Evolutionary conservation across 1,284 basidiomycete species (phyloP), one percentile per base, ranked within the genome.

Genomic region (Salmacisia buchloeana): DNA sequence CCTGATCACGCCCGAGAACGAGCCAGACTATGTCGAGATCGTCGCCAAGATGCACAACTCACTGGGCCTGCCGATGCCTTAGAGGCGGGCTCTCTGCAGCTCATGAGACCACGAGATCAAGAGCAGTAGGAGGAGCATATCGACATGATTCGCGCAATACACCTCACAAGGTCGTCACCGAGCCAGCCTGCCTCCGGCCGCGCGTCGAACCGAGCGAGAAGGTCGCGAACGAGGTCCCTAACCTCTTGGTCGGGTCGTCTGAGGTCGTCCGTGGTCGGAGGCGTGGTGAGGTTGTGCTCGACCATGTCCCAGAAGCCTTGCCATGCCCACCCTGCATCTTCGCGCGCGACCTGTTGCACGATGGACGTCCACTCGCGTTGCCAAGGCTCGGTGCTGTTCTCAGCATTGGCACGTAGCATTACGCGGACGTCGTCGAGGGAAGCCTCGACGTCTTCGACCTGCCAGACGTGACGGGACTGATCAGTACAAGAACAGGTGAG

Each of bases 1-100:
- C 1, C 83, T 86, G 67, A 82, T 93, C 49, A 91, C 88, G 0
- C 85, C 89, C 0, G 89, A 91, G 61, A 87, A 86, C 62, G 90
- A 92, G 73, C 85, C 87, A 0, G 83, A 89, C 63, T 91, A 85
- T 71, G 81, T 88, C 79, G 86, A 89, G 72, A 87, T 92, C 46
- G 73, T 85, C 2, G 88, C 87, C 2, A 84, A 86, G n/a, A 73
- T 91, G 38, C 89, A 91, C 73, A 85, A 87, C 3, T 83, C 61
- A 88, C 89, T 73, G 85, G 74, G 62, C 56, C 63, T 76, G 57
- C 75, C 69, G 2, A 71, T 68, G 27, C 71, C 69, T 1, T 73
- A 7, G 15, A 9, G 35, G 9, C n/a, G n/a, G 36, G 10, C 36
- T 38, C 36, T n/a, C n/a, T 10, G n/a, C 36, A 38, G 10, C 2